A percentile compares a stretch with the other conserved stretches of the same genome.
Evolutionary conservation across 2,329 filamentous ascomycete genomes (phyloP).

Genomic region (Myriosclerotinia scirpicola): DNA sequence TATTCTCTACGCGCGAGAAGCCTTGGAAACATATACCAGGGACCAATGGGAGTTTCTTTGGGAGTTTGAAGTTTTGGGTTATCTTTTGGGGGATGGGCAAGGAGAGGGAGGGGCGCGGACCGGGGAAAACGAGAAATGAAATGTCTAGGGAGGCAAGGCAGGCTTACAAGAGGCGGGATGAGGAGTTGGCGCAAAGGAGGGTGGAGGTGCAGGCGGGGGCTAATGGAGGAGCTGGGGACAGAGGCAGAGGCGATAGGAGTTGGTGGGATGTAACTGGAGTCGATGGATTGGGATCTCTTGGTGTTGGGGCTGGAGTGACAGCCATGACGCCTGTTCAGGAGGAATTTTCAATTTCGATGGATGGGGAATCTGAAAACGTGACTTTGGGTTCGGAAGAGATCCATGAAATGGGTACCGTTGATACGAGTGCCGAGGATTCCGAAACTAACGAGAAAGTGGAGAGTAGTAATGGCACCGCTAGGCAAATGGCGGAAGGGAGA

Average conservation of each 20-base stretch:
- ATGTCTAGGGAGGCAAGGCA: constrained; percentile 52
- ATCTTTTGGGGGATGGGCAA: constrained; percentile 28
- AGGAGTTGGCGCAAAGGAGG: constrained; percentile 46
- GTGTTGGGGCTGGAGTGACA: not conserved
- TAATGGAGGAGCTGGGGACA: constrained; percentile 18
- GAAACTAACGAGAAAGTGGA: not conserved
- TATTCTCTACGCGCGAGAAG: constrained; percentile 69
- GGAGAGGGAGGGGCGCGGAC: constrained; percentile 40
- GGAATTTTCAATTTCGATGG: constrained; percentile 25
- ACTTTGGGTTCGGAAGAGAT: not conserved
- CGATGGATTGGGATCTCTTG: constrained; percentile 23
- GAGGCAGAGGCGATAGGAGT: constrained; percentile 36
- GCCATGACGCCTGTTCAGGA: constrained; percentile 35
- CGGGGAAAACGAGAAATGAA: constrained; percentile 53
- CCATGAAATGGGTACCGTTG: not conserved
- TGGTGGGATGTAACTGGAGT: constrained; percentile 41
- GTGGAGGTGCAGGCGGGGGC: constrained; percentile 30
- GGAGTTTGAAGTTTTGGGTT: constrained; percentile 41
- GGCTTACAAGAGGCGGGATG: constrained; percentile 50
- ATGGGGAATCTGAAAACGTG: not conserved
- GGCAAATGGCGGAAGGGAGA: not conserved
- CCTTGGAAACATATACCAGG: constrained; percentile 63
- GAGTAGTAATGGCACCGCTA: not conserved
- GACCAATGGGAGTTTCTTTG: constrained; percentile 43
- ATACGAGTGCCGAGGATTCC: not conserved